Conservation (phyloP, 163 green algal genomes). For the Dunaliella salina region DNA sequence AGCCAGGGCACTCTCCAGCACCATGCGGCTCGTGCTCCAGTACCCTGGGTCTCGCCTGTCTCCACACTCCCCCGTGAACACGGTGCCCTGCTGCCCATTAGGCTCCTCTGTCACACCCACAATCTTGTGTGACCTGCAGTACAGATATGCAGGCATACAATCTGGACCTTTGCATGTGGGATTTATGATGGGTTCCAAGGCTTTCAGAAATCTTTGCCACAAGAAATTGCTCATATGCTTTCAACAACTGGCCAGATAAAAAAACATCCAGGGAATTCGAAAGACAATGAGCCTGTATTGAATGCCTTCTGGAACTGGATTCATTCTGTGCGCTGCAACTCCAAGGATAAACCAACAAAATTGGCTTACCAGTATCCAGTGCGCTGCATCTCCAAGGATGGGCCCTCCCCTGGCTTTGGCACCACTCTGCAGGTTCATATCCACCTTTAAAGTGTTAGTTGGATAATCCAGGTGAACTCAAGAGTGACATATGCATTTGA, state of each 20-base stretch:
- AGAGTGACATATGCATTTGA: no score
- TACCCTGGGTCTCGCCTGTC: constrained; percentile 49
- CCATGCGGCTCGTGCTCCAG: constrained; percentile 66
- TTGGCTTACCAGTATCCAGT: constrained; percentile 29
- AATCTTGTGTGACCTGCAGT: constrained; percentile 19
- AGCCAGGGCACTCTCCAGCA: constrained; percentile 69
- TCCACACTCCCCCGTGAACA: constrained; percentile 19
- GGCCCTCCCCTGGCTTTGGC: constrained; percentile 43
- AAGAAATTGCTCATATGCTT: no score
- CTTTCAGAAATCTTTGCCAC: no score
- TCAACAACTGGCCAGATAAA: no score
- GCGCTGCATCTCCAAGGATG: constrained; percentile 25
- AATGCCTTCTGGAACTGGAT: no score
- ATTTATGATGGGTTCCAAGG: no score
- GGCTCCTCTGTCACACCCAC: constrained; percentile 41
- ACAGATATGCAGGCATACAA: no score
- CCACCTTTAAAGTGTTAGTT: no score
- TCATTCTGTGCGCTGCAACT: constrained; percentile 25
- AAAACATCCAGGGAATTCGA: no score
- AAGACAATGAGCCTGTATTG: no score
- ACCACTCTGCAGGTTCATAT: constrained; percentile 4
- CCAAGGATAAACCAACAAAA: constrained; percentile 9
- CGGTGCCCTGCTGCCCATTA: constrained; percentile 12
- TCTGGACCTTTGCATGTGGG: no score
- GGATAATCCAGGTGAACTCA: no score